Conservation (phyloP, 306 rosid genomes). For the Rosa lucieae region DNA sequence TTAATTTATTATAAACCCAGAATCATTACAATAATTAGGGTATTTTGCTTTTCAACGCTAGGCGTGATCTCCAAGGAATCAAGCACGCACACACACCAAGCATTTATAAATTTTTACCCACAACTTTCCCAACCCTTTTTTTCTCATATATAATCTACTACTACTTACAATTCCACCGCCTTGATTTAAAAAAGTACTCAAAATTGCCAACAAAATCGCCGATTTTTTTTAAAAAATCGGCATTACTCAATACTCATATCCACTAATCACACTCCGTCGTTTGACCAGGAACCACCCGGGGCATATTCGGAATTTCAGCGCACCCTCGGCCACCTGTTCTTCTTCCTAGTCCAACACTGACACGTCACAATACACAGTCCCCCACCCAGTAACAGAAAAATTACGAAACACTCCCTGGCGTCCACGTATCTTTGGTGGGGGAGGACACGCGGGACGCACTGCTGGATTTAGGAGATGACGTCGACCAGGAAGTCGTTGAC, state of each 20-base stretch:
- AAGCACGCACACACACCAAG: not conserved
- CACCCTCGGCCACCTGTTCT: too few species aligned
- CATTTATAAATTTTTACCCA: not conserved
- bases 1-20: too few species aligned
- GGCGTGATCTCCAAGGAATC: conserved; percentile 20
- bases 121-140: too few species aligned
- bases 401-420: conserved; percentile 27
- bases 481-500: conserved; percentile 50
- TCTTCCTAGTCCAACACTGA: not conserved
- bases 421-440: not conserved
- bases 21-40: not conserved
- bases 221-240: conserved; percentile 12
- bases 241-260: conserved; percentile 3
- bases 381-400: not conserved
- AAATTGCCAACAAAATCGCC: conserved; percentile 38
- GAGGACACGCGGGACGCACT: not conserved
- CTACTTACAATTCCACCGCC: conserved; percentile 21
- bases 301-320: conserved; percentile 18
- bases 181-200: not conserved
- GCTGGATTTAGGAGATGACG: conserved; percentile 33
- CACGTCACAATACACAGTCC: not conserved
- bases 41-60: conserved; percentile 3
- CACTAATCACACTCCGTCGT: conserved; percentile 25
- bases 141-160: not conserved
- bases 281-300: conserved; percentile 10